These are phyloP conservation scores for Chenopodium quinoa DNA, from an alignment of 148 eudicot species.

Conservation along the genomic window DNA sequence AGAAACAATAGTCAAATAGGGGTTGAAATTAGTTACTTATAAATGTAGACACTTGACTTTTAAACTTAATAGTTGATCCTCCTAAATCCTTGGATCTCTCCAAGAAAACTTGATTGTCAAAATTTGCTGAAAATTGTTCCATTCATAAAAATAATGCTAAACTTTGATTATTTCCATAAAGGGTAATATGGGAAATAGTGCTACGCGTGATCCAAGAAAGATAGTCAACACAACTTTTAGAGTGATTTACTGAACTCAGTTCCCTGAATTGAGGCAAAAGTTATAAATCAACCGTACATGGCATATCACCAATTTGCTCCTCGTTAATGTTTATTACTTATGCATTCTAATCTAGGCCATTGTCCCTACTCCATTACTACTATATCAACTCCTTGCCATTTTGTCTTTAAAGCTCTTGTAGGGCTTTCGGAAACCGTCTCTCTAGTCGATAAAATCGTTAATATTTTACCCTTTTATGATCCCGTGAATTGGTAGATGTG, in stretches of 20 bases:
- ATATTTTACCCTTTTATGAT: background rate
- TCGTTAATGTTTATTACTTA: background rate
- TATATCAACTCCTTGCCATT: background rate
- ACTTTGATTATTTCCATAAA: conserved; percentile 20
- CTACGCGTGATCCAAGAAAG: conserved; percentile 26
- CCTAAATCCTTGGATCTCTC: background rate
- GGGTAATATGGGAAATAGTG: conserved; percentile 7
- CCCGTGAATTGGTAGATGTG: no score
- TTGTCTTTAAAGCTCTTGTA: background rate
- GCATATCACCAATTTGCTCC: background rate
- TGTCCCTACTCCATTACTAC: background rate
- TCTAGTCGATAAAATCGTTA: no score
- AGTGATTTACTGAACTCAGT: conserved; percentile 24
- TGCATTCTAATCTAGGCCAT: background rate
- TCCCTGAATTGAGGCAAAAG: conserved; percentile 19
- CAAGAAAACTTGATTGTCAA: background rate
- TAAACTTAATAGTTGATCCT: background rate
- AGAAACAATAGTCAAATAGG: background rate
- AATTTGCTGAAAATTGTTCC: background rate
- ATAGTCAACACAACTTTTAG: conserved; percentile 16
- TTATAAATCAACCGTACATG: background rate
- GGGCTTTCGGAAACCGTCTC: background rate
- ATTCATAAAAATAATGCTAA: background rate
- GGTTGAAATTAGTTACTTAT: background rate
- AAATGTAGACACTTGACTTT: background rate